Conservation (phyloP, 192 early-diverging fungal genomes). For the Gigaspora rosea region DNA sequence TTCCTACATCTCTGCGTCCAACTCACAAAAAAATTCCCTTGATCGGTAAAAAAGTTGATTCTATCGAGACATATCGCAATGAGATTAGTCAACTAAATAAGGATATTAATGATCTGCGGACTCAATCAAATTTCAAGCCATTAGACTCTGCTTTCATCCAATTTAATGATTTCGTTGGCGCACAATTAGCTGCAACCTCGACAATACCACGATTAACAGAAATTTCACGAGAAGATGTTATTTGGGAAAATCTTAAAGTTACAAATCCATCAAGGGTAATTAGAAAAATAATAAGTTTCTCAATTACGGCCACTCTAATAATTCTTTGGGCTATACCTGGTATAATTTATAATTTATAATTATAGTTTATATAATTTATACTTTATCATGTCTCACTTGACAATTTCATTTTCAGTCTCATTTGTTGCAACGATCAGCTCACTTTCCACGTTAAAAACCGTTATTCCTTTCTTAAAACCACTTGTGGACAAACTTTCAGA, state of each 20-base stretch:
- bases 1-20: slow-evolving; percentile 52
- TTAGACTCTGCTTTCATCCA: slow-evolving; percentile 78
- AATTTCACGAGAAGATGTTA: slow-evolving; percentile 72
- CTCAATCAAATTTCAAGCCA: slow-evolving; percentile 35
- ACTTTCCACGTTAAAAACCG: slow-evolving; percentile 45
- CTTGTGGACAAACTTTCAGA: slow-evolving; percentile 40
- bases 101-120: slow-evolving; percentile 45
- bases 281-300: slow-evolving; percentile 57
- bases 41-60: slow-evolving; percentile 67
- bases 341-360: neutral
- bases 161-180: slow-evolving; percentile 72
- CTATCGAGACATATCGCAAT: slow-evolving; percentile 49
- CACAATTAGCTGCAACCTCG: slow-evolving; percentile 77
- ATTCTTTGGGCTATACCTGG: slow-evolving; percentile 75
- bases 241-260: slow-evolving; percentile 79
- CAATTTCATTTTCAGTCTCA: slow-evolving; percentile 42
- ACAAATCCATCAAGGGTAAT: slow-evolving; percentile 51
- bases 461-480: slow-evolving; percentile 49
- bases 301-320: slow-evolving; percentile 56
- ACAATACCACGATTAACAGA: slow-evolving; percentile 63
- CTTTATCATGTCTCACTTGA: neutral
- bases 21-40: slow-evolving; percentile 51
- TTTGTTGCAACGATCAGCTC: slow-evolving; percentile 57
- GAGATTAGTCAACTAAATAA: slow-evolving; percentile 49
- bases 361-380: neutral